Base-by-base conservation (phyloP, 2,329 filamentous ascomycete genomes). In the Microascus cirrosus region DNA sequence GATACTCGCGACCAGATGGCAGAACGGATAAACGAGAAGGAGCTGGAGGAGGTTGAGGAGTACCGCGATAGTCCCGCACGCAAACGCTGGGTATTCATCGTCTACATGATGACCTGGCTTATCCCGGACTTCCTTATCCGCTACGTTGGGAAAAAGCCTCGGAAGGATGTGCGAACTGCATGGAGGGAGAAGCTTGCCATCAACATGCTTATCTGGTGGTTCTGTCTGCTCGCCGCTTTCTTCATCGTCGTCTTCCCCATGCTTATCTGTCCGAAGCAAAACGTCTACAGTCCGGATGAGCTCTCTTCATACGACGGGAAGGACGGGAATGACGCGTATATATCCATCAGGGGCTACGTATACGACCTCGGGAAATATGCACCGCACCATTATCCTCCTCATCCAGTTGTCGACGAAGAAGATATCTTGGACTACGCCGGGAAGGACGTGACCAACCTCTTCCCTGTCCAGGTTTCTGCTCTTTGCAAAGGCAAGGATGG, bases 111-210 rank as follows among this genome's bases (percentile, higher is more conserved):
- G 60, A 99, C 94, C 3, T 99, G 85, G 77, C 90, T 85, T 64
- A 76, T 96, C 53, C 94, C 94, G 5, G 92, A 96, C 68, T 88
- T 96, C 64, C 66, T 86, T 51, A 88, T 97, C 68, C 82, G 84
- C 57, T 77, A 78, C 65, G 61, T 95, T 48, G 93, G 93, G 24
- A 81, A 88, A 56, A 96, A 96, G 87, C 82, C 87, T 60, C 89
- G 94, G 61, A 95, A 95, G 69, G 94, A 99, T 70, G 84, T 99
- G 10, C 88, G 92, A 25, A 80, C 88, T 69, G 94, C 94, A 0
- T 99, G 94, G 94, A 82, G 94, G 68, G 94, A 99, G 71, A 99
- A 99, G 78, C 71, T 99, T 60, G 93, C 94, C 57, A 99, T 99
- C 79, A 99, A 99, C 76, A 79, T 99, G 70, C 81, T 97, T 67